Conservation (phyloP, 2,329 filamentous ascomycete genomes). For the Exophiala dermatitidis region DNA sequence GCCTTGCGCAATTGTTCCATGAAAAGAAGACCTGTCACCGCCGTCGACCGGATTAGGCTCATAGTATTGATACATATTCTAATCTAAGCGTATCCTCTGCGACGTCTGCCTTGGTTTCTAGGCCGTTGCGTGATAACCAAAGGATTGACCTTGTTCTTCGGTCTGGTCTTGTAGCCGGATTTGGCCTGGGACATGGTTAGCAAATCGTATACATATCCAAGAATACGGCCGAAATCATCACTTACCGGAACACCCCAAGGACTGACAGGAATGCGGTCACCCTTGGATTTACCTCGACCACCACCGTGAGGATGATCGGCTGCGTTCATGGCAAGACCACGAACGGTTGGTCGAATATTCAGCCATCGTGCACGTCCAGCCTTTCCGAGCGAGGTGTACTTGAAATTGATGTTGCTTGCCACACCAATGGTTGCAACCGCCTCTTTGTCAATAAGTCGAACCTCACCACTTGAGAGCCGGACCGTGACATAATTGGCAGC, state of each 20-base stretch:
- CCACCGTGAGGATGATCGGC: slow-evolving; percentile 97
- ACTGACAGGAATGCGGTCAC: slow-evolving; percentile 88
- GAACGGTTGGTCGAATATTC: slow-evolving; percentile 87
- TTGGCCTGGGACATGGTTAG: slow-evolving; percentile 39
- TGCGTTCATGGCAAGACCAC: slow-evolving; percentile 99
- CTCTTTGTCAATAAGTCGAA: slow-evolving; percentile 80
- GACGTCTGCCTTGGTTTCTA: slow-evolving; percentile 85
- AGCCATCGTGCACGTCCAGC: slow-evolving; percentile 89
- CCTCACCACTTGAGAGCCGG: slow-evolving; percentile 83
- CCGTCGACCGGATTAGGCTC: background rate
- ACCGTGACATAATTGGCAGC: slow-evolving; percentile 74
- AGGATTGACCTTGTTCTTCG: slow-evolving; percentile 83
- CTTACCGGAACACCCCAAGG: slow-evolving; percentile 93
- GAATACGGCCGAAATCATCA: slow-evolving; percentile 28
- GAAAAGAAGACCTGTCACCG: background rate
- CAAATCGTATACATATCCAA: background rate
- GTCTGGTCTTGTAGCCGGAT: slow-evolving; percentile 75
- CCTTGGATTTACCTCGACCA: slow-evolving; percentile 98
- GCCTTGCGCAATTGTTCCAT: too few relatives aligned
- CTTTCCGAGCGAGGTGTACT: slow-evolving; percentile 88
- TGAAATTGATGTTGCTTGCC: slow-evolving; percentile 85
- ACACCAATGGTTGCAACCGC: slow-evolving; percentile 92
- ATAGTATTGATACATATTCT: slow-evolving; percentile 10
- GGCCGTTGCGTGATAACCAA: slow-evolving; percentile 76
- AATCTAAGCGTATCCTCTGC: slow-evolving; percentile 33